These are phyloP conservation scores for Alternaria panax DNA, from an alignment of 2,329 filamentous ascomycete species.

Conservation along the genomic window DNA sequence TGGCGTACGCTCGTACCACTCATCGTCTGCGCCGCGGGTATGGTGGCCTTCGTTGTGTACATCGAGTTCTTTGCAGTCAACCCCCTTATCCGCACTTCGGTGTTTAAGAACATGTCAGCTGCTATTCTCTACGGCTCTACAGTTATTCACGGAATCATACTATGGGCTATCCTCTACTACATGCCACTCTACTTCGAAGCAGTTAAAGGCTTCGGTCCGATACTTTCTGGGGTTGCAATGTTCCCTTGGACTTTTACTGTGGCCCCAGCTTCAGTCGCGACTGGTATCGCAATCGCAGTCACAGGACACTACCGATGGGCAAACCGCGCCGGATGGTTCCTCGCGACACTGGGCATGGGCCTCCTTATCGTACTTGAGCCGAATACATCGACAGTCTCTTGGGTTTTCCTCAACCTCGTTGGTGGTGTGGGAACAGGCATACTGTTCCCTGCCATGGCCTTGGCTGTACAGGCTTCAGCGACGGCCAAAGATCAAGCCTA, in stretches of 20 bases:
- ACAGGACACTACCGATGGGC: slow-evolving; percentile 68
- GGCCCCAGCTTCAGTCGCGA: slow-evolving; percentile 64
- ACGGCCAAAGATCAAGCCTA: slow-evolving; percentile 65
- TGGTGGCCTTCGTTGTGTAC: slow-evolving; percentile 63
- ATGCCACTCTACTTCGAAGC: slow-evolving; percentile 54
- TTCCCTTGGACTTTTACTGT: slow-evolving; percentile 63
- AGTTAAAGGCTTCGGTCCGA: slow-evolving; percentile 50
- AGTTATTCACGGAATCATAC: slow-evolving; percentile 64
- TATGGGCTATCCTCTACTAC: slow-evolving; percentile 53
- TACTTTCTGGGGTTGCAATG: slow-evolving; percentile 50
- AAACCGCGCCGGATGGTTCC: slow-evolving; percentile 67
- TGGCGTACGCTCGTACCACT: slow-evolving; percentile 70
- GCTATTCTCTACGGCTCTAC: slow-evolving; percentile 61
- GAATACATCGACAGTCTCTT: slow-evolving; percentile 60
- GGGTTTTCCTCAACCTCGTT: slow-evolving; percentile 68
- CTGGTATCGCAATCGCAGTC: slow-evolving; percentile 62
- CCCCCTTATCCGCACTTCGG: slow-evolving; percentile 57
- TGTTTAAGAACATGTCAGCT: slow-evolving; percentile 60
- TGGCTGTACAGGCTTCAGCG: slow-evolving; percentile 69
- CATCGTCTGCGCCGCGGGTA: slow-evolving; percentile 60
- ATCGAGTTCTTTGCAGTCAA: slow-evolving; percentile 61
- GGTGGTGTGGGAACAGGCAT: slow-evolving; percentile 69
- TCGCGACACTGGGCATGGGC: slow-evolving; percentile 67
- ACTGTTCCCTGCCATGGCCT: slow-evolving; percentile 69
- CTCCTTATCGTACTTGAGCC: slow-evolving; percentile 60